Evolutionary conservation across 208 protist species (phyloP).

Genomic region (Phytomonas serpens): DNA sequence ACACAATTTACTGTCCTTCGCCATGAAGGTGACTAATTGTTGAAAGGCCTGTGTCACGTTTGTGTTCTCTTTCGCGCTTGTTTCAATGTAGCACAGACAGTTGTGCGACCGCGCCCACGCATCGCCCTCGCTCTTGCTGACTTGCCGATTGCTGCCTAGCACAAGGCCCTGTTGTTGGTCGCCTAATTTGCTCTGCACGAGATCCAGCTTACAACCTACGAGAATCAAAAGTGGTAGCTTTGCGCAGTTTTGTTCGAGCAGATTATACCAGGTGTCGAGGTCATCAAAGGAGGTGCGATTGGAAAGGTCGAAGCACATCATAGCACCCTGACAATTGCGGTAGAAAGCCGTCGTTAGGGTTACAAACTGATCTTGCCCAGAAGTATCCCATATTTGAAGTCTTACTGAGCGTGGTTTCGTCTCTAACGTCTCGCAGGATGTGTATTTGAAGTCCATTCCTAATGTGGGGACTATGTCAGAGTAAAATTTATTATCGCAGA

Average conservation of each 20-base stretch:
- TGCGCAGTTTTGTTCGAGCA: constrained; percentile 50
- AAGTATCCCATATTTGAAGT: constrained; percentile 89
- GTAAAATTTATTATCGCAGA: constrained; percentile 82
- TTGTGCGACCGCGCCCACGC: constrained; percentile 65
- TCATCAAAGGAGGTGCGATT: constrained; percentile 85
- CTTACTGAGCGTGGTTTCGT: constrained; percentile 60
- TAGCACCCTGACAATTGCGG: constrained; percentile 80
- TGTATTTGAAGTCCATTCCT: constrained; percentile 87
- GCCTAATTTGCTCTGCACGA: constrained; percentile 51
- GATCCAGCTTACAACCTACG: constrained; percentile 83
- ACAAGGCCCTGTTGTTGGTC: constrained; percentile 50
- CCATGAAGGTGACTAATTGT: constrained; percentile 69
- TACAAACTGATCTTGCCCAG: constrained; percentile 84
- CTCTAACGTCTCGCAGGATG: constrained; percentile 60
- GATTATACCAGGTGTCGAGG: constrained; percentile 77
- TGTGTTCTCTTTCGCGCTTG: constrained; percentile 85
- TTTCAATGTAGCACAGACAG: constrained; percentile 83
- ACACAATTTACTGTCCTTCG: constrained; percentile 29
- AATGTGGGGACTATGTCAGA: constrained; percentile 74
- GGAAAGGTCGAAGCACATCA: constrained; percentile 97
- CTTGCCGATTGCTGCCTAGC: constrained; percentile 64
- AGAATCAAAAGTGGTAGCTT: constrained; percentile 66
- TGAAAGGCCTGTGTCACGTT: constrained; percentile 80
- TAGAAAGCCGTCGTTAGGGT: constrained; percentile 91
- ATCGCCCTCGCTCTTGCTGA: constrained; percentile 72